Evolutionary conservation across 2,329 filamentous ascomycete species (phyloP), one percentile per base, ranked within the genome.

Genomic region (Coleophoma crateriformis): DNA sequence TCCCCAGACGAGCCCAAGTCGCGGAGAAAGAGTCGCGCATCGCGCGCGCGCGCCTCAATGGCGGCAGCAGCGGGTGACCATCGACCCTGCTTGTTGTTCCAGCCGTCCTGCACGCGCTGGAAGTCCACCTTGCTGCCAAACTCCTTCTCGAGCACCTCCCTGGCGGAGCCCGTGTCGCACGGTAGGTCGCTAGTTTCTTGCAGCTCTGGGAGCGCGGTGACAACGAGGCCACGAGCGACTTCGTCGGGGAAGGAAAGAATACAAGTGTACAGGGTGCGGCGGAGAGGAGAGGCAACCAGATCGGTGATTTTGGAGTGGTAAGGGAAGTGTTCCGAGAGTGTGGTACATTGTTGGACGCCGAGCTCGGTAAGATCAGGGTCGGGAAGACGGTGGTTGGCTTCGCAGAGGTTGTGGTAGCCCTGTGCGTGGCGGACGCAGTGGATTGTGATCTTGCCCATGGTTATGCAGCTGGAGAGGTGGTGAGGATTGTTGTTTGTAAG

Each of bases 181-280:
- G 87, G 84, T 32, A 84, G 71, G 47, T 83, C 76, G 4, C 82
- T 85, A 0, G 88, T 83, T 68, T 96, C 91, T 68, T 96, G 91
- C 4, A 89, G 71, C 54, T 87, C 81, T 0, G 89, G 88, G 12
- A 94, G 70, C 1, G 84, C 82, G 22, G 86, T 68, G 46, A 95
- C 65, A 40, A 54, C 50, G 2, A 56, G 42, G 2, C 56, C 53
- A 1, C 37, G 71, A 19, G 73, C 61, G 46, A 81, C 74, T 1
- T 71, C 74, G 0, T 79, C 72, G 15, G 75, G 77, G 66, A 95
- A 95, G 42, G 81, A 78, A 48, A 82, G 70, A 32, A 90, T 74
- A 33, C 86, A 84, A 2, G 90, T 96, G 68, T 88, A 82, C 42
- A 96, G 75, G 2, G 90, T 95, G 54, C 90, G 82, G 46, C 85